A percentile compares a stretch with the other conserved stretches of the same genome.
Conservation (phyloP, 1,139 yeast genomes). For the Protomyces pachydermus region DNA sequence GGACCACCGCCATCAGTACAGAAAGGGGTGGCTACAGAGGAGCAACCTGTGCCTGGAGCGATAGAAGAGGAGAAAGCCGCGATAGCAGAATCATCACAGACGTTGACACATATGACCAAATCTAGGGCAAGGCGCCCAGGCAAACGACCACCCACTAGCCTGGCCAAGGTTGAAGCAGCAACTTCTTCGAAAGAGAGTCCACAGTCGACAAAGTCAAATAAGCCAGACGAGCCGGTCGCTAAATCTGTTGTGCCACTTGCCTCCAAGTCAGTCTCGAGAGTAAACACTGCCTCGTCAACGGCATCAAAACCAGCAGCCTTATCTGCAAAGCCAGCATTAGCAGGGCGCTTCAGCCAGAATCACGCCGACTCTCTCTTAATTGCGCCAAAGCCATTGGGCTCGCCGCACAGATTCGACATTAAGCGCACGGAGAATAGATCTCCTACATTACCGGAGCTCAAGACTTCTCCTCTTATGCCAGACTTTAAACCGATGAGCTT, state of each 20-base stretch:
- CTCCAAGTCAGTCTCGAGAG: no score
- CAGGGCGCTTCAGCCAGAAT: neutral
- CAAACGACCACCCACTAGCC: neutral
- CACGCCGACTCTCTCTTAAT: neutral
- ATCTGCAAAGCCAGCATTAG: neutral
- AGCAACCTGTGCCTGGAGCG: neutral
- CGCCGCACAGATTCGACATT: neutral
- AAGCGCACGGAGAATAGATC: neutral
- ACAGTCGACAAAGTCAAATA: neutral
- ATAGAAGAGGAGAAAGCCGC: neutral
- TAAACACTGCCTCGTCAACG: no score
- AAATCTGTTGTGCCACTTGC: no score
- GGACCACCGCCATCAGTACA: neutral
- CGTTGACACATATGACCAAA: constrained; percentile 15
- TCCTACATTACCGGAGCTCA: neutral
- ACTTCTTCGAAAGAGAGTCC: neutral
- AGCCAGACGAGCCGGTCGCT: neutral
- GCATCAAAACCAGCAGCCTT: neutral
- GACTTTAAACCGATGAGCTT: neutral
- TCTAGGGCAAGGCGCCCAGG: constrained; percentile 6
- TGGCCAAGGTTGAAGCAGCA: neutral
- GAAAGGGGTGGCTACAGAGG: neutral
- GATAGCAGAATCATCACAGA: neutral
- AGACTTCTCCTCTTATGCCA: neutral
- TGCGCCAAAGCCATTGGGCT: neutral